Percentiles rank a stretch among this genome's conserved stretches.
Conservation (phyloP, 805 yeast genomes). For the Metschnikowia proteae region DNA sequence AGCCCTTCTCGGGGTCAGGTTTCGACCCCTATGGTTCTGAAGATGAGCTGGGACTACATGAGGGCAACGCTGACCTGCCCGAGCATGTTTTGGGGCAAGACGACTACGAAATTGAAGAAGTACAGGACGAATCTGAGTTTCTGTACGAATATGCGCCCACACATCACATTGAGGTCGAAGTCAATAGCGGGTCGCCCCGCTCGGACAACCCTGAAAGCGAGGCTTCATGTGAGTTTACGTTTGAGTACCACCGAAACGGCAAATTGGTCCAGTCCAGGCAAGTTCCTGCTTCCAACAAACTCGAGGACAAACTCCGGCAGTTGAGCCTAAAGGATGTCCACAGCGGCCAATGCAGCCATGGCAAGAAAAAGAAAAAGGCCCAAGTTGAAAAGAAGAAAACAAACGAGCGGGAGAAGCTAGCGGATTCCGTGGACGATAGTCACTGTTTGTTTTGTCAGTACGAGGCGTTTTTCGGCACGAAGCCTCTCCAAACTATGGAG, state of each 20-base stretch:
- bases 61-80: slow-evolving; percentile 25
- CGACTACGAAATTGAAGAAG: slow-evolving; percentile 39
- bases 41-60: slow-evolving; percentile 40
- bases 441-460: slow-evolving; percentile 50
- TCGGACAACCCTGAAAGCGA: slow-evolving; percentile 29
- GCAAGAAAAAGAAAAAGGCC: slow-evolving; percentile 15
- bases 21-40: slow-evolving; percentile 30
- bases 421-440: slow-evolving; percentile 1
- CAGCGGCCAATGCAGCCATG: slow-evolving; percentile 5
- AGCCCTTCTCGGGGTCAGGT: slow-evolving; percentile 6
- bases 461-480: slow-evolving; percentile 47
- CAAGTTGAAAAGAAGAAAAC: slow-evolving; percentile 11
- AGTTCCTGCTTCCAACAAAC: slow-evolving; percentile 34
- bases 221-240: slow-evolving; percentile 43
- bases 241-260: slow-evolving; percentile 41
- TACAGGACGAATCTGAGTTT: slow-evolving; percentile 25
- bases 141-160: slow-evolving; percentile 30
- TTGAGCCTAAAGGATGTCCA: slow-evolving; percentile 23
- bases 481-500: slow-evolving; percentile 48
- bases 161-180: slow-evolving; percentile 42
- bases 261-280: slow-evolving; percentile 23
- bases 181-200: slow-evolving; percentile 34
- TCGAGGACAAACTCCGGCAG: slow-evolving; percentile 36
- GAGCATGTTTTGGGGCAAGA: slow-evolving; percentile 22
- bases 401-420: background rate